Percentiles rank a stretch among this genome's conserved stretches.
phyloP scores from a whole-genome alignment of 2,329 filamentous ascomycete species.

The Cordyceps pruinosa region DNA sequence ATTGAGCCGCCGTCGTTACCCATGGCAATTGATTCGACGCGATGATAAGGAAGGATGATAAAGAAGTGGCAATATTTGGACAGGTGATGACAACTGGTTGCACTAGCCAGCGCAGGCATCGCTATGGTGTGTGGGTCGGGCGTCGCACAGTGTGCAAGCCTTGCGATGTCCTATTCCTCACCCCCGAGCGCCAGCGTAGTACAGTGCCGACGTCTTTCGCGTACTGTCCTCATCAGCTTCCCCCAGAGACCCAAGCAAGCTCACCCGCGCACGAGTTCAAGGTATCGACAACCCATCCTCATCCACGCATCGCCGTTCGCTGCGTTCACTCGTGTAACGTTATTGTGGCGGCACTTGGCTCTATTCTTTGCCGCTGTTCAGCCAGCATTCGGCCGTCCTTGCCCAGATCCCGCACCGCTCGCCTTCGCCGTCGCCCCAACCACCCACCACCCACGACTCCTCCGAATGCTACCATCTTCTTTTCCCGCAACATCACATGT shows the following conservation, averaged over 20 bases:
- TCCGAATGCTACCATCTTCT: not conserved
- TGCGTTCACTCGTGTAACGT: not conserved
- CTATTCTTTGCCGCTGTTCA: not conserved
- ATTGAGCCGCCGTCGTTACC: constrained; percentile 98
- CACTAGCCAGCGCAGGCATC: not conserved
- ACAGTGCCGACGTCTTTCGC: not conserved
- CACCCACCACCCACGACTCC: not conserved
- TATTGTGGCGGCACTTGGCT: not conserved
- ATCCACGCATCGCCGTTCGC: not conserved
- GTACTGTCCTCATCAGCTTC: not conserved
- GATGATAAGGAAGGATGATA: constrained; percentile 9
- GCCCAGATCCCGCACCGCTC: not conserved
- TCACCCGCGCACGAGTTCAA: not conserved
- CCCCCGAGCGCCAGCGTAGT: not conserved
- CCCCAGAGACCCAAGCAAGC: not conserved
- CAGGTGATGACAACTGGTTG: not conserved
- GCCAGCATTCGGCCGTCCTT: not conserved
- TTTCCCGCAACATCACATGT: not conserved
- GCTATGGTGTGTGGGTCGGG: constrained; percentile 1
- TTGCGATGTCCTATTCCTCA: not conserved
- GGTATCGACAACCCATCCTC: not conserved
- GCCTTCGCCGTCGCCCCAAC: not conserved
- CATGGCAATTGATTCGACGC: constrained; percentile 47
- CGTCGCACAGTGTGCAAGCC: constrained; percentile 2
- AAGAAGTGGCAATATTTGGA: not conserved